phyloP scores from a whole-genome alignment of 768 basidiomycete genomes.

The Mycena amicta region DNA sequence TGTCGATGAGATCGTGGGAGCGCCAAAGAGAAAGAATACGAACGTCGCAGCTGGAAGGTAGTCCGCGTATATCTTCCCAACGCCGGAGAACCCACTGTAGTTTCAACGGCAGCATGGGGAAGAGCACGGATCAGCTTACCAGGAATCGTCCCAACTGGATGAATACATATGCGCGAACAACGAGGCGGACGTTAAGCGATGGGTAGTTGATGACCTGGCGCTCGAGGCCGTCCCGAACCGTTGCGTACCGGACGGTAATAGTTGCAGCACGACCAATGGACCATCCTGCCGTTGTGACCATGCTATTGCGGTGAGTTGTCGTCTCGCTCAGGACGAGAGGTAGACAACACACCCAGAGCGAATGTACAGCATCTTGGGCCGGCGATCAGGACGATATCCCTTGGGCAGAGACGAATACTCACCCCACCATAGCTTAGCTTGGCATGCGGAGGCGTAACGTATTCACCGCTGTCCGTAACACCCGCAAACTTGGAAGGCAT shows the following conservation, averaged over 20 bases:
- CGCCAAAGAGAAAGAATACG: constrained; percentile 23
- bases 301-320: constrained; percentile 39
- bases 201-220: constrained; percentile 72
- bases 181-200: constrained; percentile 70
- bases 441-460: constrained; percentile 67
- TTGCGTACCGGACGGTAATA: constrained; percentile 71
- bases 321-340: not conserved
- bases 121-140: constrained; percentile 36
- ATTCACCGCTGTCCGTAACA: constrained; percentile 66
- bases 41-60: constrained; percentile 68
- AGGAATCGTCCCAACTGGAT: constrained; percentile 62
- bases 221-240: constrained; percentile 66
- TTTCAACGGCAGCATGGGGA: not conserved
- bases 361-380: constrained; percentile 70
- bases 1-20: not conserved
- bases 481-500: constrained; percentile 79
- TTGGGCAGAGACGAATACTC: constrained; percentile 12
- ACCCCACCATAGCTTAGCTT: constrained; percentile 80
- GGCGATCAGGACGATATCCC: not conserved
- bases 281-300: constrained; percentile 68
- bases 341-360: constrained; percentile 54
- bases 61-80: constrained; percentile 67
- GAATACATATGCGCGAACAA: constrained; percentile 71
- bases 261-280: constrained; percentile 64
- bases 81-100: constrained; percentile 67